Evolutionary conservation across 1,284 basidiomycete genomes (phyloP).

Genomic region (Cutaneotrichosporon sp.): DNA sequence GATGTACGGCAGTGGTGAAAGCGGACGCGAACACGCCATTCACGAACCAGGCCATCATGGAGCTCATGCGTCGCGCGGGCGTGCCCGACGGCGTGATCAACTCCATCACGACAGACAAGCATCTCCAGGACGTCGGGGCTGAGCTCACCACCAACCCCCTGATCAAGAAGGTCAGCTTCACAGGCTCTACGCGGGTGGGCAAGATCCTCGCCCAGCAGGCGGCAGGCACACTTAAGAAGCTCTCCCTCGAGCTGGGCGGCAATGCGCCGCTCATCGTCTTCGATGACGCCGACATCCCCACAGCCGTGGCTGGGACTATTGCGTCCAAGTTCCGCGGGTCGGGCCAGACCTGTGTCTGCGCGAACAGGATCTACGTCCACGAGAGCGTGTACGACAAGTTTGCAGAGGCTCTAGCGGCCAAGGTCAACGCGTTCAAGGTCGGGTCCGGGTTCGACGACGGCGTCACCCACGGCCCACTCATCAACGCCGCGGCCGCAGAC

Average conservation of each 20-base stretch:
- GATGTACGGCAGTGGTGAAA: conserved; percentile 94
- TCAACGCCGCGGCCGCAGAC: conserved; percentile 75
- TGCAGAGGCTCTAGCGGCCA: conserved; percentile 39
- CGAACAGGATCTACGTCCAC: conserved; percentile 46
- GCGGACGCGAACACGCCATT: conserved; percentile 94
- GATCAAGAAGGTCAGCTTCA: conserved; percentile 79
- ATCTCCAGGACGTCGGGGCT: conserved; percentile 42
- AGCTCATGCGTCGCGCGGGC: conserved; percentile 78
- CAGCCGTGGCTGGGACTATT: conserved; percentile 87
- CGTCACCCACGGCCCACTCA: conserved; percentile 88
- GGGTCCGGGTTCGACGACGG: conserved; percentile 80
- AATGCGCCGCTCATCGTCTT: conserved; percentile 62
- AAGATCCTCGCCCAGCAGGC: conserved; percentile 82
- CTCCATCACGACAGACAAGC: conserved; percentile 61
- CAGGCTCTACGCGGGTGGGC: conserved; percentile 82
- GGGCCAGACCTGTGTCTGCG: conserved; percentile 70
- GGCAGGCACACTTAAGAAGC: conserved; percentile 82
- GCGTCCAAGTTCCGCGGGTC: conserved; percentile 85
- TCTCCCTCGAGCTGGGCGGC: conserved; percentile 64
- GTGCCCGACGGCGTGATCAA: conserved; percentile 94
- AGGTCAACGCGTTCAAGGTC: conserved; percentile 81
- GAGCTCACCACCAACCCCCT: conserved; percentile 43
- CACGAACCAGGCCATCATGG: conserved; percentile 68
- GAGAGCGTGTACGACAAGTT: conserved; percentile 48
- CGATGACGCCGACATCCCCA: conserved; percentile 89